A percentile compares a stretch with the other conserved stretches of the same genome.
Conservation (phyloP, 2,329 filamentous ascomycete species). For the Achaetomium macrosporum region DNA sequence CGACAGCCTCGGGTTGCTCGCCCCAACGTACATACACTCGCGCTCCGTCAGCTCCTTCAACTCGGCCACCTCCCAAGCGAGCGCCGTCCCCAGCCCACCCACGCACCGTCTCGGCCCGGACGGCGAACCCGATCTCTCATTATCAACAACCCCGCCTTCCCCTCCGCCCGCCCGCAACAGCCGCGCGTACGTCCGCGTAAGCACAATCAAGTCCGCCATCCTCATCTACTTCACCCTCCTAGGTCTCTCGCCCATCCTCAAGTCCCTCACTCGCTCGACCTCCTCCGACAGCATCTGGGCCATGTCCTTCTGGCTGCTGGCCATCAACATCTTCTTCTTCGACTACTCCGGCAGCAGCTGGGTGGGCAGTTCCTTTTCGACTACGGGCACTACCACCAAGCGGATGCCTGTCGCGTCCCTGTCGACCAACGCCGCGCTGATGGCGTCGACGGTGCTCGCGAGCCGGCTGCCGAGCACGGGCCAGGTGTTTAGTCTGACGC, state of each 20-base stretch:
- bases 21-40: slow-evolving; percentile 43
- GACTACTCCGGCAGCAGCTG: slow-evolving; percentile 72
- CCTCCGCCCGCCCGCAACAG: slow-evolving; percentile 31
- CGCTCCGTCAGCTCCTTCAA: slow-evolving; percentile 52
- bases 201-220: slow-evolving; percentile 85
- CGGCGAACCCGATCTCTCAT: slow-evolving; percentile 16
- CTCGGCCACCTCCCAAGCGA: slow-evolving; percentile 36
- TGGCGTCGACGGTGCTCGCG: slow-evolving; percentile 92
- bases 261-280: slow-evolving; percentile 90
- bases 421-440: slow-evolving; percentile 91
- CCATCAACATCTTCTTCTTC: slow-evolving; percentile 96
- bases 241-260: slow-evolving; percentile 89
- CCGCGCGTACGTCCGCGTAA: slow-evolving; percentile 51
- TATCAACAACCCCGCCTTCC: slow-evolving; percentile 4
- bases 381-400: slow-evolving; percentile 32
- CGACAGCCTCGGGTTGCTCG: slow-evolving; percentile 28
- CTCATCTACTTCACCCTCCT: slow-evolving; percentile 91
- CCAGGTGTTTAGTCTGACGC: slow-evolving; percentile 88
- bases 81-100: slow-evolving; percentile 21
- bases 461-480: slow-evolving; percentile 83
- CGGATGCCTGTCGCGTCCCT: slow-evolving; percentile 60
- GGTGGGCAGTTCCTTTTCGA: slow-evolving; percentile 31
- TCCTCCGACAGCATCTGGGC: slow-evolving; percentile 96
- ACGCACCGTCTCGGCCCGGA: slow-evolving; percentile 5
- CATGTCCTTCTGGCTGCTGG: slow-evolving; percentile 85